Percentiles rank a stretch among this genome's conserved stretches.
Evolutionary conservation across 345 rosid species (phyloP).

Genomic region (Raphanus sativus): DNA sequence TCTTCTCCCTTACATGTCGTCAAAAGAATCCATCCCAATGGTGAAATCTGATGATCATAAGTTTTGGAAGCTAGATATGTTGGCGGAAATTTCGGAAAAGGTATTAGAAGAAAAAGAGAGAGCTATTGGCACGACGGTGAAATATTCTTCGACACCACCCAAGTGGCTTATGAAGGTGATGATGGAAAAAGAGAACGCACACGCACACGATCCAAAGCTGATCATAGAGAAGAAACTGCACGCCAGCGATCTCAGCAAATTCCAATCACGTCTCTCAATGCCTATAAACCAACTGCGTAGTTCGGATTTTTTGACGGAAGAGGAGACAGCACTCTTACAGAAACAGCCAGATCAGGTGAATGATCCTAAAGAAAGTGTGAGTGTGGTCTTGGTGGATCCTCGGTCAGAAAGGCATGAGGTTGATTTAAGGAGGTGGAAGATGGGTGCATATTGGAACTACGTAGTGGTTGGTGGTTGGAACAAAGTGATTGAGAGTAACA

Average conservation of each 20-base stretch:
- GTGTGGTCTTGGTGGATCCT: slow-evolving; percentile 18
- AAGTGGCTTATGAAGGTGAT: slow-evolving; percentile 2
- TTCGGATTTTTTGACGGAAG: background rate
- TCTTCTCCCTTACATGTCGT: background rate
- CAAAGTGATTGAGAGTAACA: background rate
- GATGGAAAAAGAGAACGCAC: background rate
- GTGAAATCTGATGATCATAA: background rate
- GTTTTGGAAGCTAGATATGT: background rate
- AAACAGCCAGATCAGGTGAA: background rate
- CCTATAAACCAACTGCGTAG: background rate
- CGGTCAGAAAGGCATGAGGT: background rate
- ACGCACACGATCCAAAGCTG: background rate
- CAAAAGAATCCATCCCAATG: background rate
- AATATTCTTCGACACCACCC: background rate
- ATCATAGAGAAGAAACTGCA: background rate
- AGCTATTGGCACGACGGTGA: background rate
- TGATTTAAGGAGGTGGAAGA: slow-evolving; percentile 18
- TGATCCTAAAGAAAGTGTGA: background rate
- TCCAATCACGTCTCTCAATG: background rate
- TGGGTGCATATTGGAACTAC: background rate
- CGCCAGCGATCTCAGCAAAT: background rate
- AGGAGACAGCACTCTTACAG: background rate
- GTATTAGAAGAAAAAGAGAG: background rate
- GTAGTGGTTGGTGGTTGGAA: slow-evolving; percentile 13
- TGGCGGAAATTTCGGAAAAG: background rate